These are phyloP conservation scores for Gynandropsis gynandra DNA, from an alignment of 345 rosid species.

Conservation along the genomic window DNA sequence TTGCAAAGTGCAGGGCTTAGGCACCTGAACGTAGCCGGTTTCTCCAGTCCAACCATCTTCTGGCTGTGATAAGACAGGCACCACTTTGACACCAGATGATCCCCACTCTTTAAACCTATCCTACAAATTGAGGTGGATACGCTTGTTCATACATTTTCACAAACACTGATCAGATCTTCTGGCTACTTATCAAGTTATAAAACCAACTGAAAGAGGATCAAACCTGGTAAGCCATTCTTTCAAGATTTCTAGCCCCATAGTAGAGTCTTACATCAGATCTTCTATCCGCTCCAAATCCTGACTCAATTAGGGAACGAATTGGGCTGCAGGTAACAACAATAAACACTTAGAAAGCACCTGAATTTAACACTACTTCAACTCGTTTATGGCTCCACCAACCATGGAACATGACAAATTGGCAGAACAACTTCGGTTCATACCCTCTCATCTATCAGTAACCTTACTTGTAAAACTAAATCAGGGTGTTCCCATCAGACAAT, in stretches of 20 bases:
- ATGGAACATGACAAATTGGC: no score
- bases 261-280: constrained; percentile 84
- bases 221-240: constrained; percentile 98
- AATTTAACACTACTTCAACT: background rate
- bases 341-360: constrained; percentile 1
- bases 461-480: background rate
- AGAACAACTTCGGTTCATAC: background rate
- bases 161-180: background rate
- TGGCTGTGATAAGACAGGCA: constrained; percentile 88
- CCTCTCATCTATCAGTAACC: background rate
- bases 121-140: constrained; percentile 27
- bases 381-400: background rate
- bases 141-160: background rate
- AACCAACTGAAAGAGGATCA: constrained; percentile 17
- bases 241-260: constrained; percentile 89
- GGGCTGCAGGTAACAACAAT: constrained; percentile 49
- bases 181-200: background rate
- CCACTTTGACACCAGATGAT: constrained; percentile 68
- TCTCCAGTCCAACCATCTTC: constrained; percentile 77
- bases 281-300: constrained; percentile 66
- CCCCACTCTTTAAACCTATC: constrained; percentile 93
- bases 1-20: background rate
- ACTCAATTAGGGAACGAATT: constrained; percentile 78
- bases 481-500: background rate
- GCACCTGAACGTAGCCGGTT: constrained; percentile 90